Conservation (phyloP, 495 filamentous ascomycete species). For the Corynascus novoguineensis region DNA sequence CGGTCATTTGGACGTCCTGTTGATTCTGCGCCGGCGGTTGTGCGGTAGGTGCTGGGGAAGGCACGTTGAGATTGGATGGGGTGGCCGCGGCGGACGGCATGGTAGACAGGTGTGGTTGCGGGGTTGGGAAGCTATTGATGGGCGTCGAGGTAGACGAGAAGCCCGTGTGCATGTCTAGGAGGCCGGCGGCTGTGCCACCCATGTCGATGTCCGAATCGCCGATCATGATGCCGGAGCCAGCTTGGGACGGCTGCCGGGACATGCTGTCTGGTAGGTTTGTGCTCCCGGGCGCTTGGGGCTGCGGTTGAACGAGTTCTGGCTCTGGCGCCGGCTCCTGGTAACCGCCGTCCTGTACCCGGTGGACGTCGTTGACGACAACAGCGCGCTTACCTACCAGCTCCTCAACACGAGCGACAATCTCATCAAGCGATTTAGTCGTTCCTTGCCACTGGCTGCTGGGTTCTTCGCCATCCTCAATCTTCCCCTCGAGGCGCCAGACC, state of each 20-base stretch:
- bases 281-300: neutral
- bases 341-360: slow-evolving; percentile 63
- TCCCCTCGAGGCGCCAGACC: slow-evolving; percentile 59
- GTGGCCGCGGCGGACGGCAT: slow-evolving; percentile 44
- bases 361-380: slow-evolving; percentile 54
- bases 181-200: slow-evolving; percentile 55
- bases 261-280: slow-evolving; percentile 21
- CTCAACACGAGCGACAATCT: slow-evolving; percentile 56
- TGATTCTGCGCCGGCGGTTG: slow-evolving; percentile 4
- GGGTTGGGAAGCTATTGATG: slow-evolving; percentile 41
- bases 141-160: slow-evolving; percentile 50
- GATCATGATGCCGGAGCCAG: slow-evolving; percentile 47
- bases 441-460: slow-evolving; percentile 35
- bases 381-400: slow-evolving; percentile 51
- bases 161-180: slow-evolving; percentile 57
- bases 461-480: slow-evolving; percentile 51
- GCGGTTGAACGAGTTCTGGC: slow-evolving; percentile 18
- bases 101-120: slow-evolving; percentile 39
- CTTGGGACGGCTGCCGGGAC: slow-evolving; percentile 44
- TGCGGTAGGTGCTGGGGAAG: slow-evolving; percentile 28
- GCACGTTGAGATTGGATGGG: slow-evolving; percentile 37
- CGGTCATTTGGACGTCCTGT: slow-evolving; percentile 36
- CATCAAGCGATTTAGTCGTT: slow-evolving; percentile 52
- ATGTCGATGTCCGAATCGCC: slow-evolving; percentile 60
- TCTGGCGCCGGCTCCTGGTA: slow-evolving; percentile 56